Conservation (phyloP, 768 basidiomycete genomes). For the Boletus rubescentipes region DNA sequence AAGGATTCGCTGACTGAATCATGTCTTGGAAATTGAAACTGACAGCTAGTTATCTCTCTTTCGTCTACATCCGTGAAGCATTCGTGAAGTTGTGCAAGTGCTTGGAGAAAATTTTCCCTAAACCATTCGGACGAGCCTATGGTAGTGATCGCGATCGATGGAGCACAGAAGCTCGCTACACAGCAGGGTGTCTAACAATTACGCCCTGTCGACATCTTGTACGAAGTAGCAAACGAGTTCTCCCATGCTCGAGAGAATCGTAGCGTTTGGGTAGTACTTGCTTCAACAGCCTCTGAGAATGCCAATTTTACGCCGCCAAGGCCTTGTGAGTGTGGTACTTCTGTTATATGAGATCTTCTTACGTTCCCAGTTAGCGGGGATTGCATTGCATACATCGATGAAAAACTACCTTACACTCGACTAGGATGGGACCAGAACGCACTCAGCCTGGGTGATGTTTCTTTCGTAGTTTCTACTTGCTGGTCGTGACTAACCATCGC, state of each 20-base stretch:
- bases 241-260: background rate
- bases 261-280: background rate
- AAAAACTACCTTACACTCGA: background rate
- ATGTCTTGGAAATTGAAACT: background rate
- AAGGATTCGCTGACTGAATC: no score
- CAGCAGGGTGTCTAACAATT: background rate
- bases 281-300: background rate
- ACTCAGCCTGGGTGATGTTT: background rate
- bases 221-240: background rate
- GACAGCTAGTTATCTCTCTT: no score
- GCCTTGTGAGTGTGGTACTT: background rate
- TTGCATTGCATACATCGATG: background rate
- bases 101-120: background rate
- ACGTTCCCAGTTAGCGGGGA: no score
- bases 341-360: no score
- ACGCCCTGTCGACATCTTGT: background rate
- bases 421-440: constrained; percentile 2
- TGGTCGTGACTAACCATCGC: background rate
- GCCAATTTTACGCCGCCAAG: background rate
- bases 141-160: background rate
- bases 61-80: background rate
- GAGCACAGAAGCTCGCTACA: background rate
- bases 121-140: background rate
- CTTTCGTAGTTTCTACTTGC: background rate
- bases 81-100: background rate